Base-by-base conservation (phyloP, 352 stramenopile species). In the Achlya hypogyna region DNA sequence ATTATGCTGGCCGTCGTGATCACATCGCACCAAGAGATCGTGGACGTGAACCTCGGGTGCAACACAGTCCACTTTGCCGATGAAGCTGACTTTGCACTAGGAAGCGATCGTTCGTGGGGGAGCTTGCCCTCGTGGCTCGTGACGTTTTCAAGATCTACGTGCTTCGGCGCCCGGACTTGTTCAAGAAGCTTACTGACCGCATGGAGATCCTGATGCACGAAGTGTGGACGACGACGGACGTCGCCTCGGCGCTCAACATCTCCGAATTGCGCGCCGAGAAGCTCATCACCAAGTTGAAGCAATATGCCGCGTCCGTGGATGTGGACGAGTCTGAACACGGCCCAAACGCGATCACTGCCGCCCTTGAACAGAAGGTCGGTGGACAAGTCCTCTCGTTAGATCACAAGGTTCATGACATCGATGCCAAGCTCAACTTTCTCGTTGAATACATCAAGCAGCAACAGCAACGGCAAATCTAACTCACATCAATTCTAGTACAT, bases 1-100 rank as follows among this genome's bases (percentile, higher is more conserved):
- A 86, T 88, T 71, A 86, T 88, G 75, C 77, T 88, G 35, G 80
- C 80, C 22, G 86, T 88, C 43, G 77, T 88, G 12, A 56, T 56
- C 31, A 35, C 49, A 20, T 31, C 49, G 12, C 49, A 56, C 49
- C 49, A 56, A 56, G 49, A 56, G 31, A 56, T 56, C 25, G 49
- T 56, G 2, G 49, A 56, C 31, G 8, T 38, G 2, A 56, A 56
- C 49, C 25, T 38, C 8, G 31, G 31, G 49, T 56, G 25, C 8
- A n/a, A 9, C 49, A 56, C 25, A 12, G n/a, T 56, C 25, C 2
- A 56, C 20, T 31, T 56, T n/a, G 2, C 10, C 2, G 38, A 3
- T 45, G 38, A 10, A 56, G 2, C 49, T 38, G 2, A 38, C 25
- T 38, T 56, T 56, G 12, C 1, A 22, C 2, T 56, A 56, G 49